Evolutionary conservation across 768 basidiomycete genomes (phyloP).

Genomic region (Boletus sensibilis): DNA sequence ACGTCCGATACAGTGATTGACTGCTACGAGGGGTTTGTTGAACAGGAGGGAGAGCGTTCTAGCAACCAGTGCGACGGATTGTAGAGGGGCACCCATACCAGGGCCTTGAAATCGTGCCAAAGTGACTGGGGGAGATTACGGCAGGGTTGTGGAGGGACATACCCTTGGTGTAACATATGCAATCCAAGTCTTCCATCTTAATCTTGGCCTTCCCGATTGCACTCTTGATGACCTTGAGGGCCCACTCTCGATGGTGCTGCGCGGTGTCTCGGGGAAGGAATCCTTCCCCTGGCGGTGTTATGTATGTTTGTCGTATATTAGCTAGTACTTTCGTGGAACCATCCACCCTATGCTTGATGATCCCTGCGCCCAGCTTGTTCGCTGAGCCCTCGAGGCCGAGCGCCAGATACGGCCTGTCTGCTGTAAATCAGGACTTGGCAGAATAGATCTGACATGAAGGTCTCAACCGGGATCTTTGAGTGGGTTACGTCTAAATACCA

Average conservation of each 20-base stretch:
- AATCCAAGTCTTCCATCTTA: conserved; percentile 78
- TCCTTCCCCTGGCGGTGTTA: conserved; percentile 97
- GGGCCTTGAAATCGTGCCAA: conserved; percentile 58
- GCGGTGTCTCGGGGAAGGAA: conserved; percentile 97
- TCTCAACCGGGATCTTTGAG: conserved; percentile 37
- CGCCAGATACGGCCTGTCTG: conserved; percentile 75
- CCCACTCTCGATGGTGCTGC: conserved; percentile 94
- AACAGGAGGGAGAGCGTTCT: conserved; percentile 86
- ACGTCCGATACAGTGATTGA: conserved; percentile 99
- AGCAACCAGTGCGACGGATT: conserved; percentile 92
- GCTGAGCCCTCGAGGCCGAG: conserved; percentile 97
- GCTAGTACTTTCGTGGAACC: conserved; percentile 77
- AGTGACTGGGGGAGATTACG: not conserved
- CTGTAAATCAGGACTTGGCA: conserved; percentile 9
- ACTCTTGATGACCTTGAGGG: conserved; percentile 73
- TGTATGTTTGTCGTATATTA: conserved; percentile 97
- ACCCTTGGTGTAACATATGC: conserved; percentile 98
- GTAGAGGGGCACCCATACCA: conserved; percentile 98
- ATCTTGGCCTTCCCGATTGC: conserved; percentile 67
- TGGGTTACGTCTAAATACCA: conserved; percentile 14
- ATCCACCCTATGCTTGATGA: conserved; percentile 80
- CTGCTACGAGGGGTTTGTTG: conserved; percentile 89
- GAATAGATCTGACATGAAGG: conserved; percentile 14
- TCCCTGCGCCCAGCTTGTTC: conserved; percentile 94
- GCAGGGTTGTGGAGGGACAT: conserved; percentile 9